phyloP scores from a whole-genome alignment of 345 rosid genomes.

The Euphorbia pulcherrima region DNA sequence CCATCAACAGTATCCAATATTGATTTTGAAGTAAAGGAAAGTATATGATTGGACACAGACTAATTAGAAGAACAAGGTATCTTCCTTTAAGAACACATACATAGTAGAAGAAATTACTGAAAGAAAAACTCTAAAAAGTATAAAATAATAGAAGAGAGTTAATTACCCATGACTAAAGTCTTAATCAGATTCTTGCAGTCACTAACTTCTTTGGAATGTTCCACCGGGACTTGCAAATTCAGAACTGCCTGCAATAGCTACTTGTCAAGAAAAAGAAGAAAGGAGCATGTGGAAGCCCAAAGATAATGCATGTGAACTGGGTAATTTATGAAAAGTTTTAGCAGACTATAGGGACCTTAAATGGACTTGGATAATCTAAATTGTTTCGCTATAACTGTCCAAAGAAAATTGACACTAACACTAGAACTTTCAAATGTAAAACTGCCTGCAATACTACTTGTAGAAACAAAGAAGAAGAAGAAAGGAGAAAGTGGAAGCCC shows the following conservation, averaged over 20 bases:
- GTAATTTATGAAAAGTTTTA: neutral
- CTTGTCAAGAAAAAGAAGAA: slow-evolving; percentile 6
- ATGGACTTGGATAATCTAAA: neutral
- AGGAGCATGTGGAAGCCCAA: neutral
- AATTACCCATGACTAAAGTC: slow-evolving; percentile 97
- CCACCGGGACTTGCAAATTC: slow-evolving; percentile 90
- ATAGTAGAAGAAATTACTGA: neutral
- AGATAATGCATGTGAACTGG: neutral
- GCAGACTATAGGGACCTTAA: neutral
- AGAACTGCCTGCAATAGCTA: slow-evolving; percentile 82
- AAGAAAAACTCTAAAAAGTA: slow-evolving; percentile 10
- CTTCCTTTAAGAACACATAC: neutral
- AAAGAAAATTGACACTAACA: neutral
- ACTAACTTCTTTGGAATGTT: slow-evolving; percentile 97
- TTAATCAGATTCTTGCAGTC: slow-evolving; percentile 93
- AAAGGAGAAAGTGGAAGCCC: neutral
- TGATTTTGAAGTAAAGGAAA: neutral
- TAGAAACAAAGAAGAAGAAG: slow-evolving; percentile 5
- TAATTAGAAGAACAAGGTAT: slow-evolving; percentile 3
- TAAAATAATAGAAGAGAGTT: slow-evolving; percentile 18
- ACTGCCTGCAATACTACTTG: slow-evolving; percentile 73
- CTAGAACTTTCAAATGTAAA: slow-evolving; percentile 87
- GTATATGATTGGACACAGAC: neutral
- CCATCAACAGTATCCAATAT: neutral
- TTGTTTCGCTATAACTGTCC: neutral